phyloP scores from a whole-genome alignment of 2,329 filamentous ascomycete genomes.

The Tetracladium maxilliforme region DNA sequence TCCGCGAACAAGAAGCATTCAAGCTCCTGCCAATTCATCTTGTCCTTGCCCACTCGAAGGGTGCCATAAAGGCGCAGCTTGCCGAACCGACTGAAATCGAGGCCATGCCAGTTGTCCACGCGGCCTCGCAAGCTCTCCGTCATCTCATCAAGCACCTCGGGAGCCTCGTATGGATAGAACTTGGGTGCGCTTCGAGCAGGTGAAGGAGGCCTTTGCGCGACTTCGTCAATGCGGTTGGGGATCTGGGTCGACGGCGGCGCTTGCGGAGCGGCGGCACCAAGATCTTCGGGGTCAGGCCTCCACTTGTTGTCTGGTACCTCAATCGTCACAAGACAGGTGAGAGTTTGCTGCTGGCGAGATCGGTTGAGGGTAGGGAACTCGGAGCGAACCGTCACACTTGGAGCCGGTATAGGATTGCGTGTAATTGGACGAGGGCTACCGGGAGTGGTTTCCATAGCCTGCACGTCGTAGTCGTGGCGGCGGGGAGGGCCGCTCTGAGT shows the following conservation, averaged over 20 bases:
- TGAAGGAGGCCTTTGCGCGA: slow-evolving; percentile 40
- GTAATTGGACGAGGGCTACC: slow-evolving; percentile 55
- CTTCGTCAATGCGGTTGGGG: slow-evolving; percentile 32
- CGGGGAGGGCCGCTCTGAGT: slow-evolving; percentile 53
- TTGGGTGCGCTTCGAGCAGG: slow-evolving; percentile 33
- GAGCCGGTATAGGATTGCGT: slow-evolving; percentile 79
- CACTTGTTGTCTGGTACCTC: slow-evolving; percentile 90
- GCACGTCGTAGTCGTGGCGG: slow-evolving; percentile 87
- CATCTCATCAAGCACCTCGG: slow-evolving; percentile 66
- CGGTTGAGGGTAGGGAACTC: slow-evolving; percentile 91
- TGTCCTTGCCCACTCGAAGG: slow-evolving; percentile 89
- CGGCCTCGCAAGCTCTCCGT: slow-evolving; percentile 71
- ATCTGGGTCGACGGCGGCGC: slow-evolving; percentile 25
- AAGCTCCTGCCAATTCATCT: slow-evolving; percentile 90
- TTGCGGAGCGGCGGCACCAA: slow-evolving; percentile 38
- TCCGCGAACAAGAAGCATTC: slow-evolving; percentile 96
- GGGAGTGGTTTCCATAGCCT: slow-evolving; percentile 84
- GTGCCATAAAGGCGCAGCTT: slow-evolving; percentile 82
- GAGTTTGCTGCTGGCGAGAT: slow-evolving; percentile 83
- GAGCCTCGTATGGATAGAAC: slow-evolving; percentile 59
- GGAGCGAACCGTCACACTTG: slow-evolving; percentile 85
- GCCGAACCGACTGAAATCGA: slow-evolving; percentile 88
- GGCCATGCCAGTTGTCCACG: slow-evolving; percentile 97
- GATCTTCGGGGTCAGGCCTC: slow-evolving; percentile 71
- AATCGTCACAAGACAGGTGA: slow-evolving; percentile 87